Conservation (phyloP, 352 stramenopile species). For the Elongisporangium prolatum region DNA sequence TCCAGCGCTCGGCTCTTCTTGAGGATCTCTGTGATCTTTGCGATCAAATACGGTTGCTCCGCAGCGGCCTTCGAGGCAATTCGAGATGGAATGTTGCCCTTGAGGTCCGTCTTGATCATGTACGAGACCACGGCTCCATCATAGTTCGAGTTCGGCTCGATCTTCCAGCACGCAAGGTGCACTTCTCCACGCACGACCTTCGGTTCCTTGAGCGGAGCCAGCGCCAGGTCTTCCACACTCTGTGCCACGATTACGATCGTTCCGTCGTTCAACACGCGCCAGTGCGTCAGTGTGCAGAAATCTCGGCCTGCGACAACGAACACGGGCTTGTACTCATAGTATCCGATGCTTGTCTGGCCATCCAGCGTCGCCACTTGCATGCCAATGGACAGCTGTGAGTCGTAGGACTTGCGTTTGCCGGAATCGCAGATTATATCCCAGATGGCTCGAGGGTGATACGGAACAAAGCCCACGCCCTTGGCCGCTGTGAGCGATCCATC, state of each 20-base stretch:
- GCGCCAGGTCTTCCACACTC: conserved; percentile 46
- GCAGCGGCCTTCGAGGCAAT: conserved; percentile 56
- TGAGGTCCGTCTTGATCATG: conserved; percentile 71
- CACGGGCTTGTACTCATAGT: conserved; percentile 77
- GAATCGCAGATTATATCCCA: conserved; percentile 49
- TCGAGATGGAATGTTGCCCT: conserved; percentile 59
- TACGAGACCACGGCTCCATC: conserved; percentile 51
- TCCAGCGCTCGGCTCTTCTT: conserved; percentile 42
- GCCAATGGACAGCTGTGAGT: conserved; percentile 46
- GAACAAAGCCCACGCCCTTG: conserved; percentile 47
- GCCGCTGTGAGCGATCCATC: conserved; percentile 60
- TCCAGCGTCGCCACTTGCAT: conserved; percentile 39
- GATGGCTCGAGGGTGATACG: conserved; percentile 48
- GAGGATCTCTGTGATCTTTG: conserved; percentile 44
- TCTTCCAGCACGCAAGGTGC: conserved; percentile 61
- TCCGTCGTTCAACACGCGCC: conserved; percentile 51
- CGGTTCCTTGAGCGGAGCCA: conserved; percentile 63
- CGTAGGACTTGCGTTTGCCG: conserved; percentile 42
- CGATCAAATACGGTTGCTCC: conserved; percentile 64
- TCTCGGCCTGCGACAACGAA: conserved; percentile 71
- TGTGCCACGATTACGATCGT: conserved; percentile 69
- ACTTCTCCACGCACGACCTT: conserved; percentile 64
- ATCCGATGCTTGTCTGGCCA: conserved; percentile 59
- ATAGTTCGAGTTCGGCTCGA: conserved; percentile 58
- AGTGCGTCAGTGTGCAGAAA: conserved; percentile 70